Base-by-base conservation (phyloP, 2,329 filamentous ascomycete genomes). In the Aspergillus amoenus region DNA sequence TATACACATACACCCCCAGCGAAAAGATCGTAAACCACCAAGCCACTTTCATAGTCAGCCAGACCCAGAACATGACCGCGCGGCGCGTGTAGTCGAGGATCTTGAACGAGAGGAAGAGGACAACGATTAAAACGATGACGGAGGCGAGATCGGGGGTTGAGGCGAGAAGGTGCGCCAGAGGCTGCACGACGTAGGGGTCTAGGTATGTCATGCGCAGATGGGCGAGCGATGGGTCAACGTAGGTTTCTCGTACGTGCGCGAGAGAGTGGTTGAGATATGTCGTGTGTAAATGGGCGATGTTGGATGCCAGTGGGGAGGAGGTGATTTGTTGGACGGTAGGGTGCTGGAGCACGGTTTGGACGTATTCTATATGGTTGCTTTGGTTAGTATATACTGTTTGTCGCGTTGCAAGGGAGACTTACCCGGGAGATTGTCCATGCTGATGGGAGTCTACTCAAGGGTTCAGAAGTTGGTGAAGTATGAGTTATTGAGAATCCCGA, bases 11-110 rank as follows among this genome's bases (percentile, higher is more conserved):
- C 17, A 86, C 77, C 0, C 79, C 79, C 0, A 86, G 42, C 0
- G 80, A 78, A 4, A 81, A 75, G 2, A 93, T 64, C 2, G 77
- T 71, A 1, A 81, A 82, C 85, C 86, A 94, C 61, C 91, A 85
- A 2, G 83, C 71, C 42, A 91, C 64, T 22, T 82, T 77, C 61
- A 90, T 72, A 11, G 81, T 80, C 55, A 96, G 69, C n/a, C 83
- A 79, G 52, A 91, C 84, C 85, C 91, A 91, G 78, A 87, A 95
- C 68, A 91, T 78, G 57, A 96, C 80, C 18, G 91, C 76, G 59
- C 90, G 84, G 60, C 87, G 85, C 17, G 91, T 78, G 77, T 89
- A 88, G 70, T 87, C 82, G 62, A 88, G 76, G 42, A 94, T 78
- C 62, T 84, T 83, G 58, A 88, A 74, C 12, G 80, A 81, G 56